Base-by-base conservation (phyloP, 2,329 filamentous ascomycete genomes). In the Pleurostoma richardsiae region DNA sequence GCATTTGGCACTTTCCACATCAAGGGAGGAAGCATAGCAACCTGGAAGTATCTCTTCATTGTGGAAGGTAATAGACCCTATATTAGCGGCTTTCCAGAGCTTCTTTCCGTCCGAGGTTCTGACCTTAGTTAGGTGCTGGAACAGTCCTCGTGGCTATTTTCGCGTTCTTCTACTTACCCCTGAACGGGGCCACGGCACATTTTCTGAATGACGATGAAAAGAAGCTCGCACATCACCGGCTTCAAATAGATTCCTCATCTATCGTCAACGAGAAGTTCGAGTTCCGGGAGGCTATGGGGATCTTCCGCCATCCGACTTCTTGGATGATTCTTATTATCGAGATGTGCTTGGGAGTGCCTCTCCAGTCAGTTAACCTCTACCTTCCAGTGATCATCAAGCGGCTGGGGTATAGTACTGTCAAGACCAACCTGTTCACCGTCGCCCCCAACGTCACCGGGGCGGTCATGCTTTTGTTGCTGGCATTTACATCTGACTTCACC, bases 341-440 rank as follows among this genome's bases (percentile, higher is more conserved):
- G 56, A 68, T 80, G 47, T 79, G 76, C 50, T 66, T 80, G 11
- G 76, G 76, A 26, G 75, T 80, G 3, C 76, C 76, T 0, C 59
- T 79, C 2, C 76, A 79, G 56, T 72, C 68, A 1, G 77, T 80
- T 5, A 30, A 40, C 30, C 45, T 52, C 11, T 52, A 48, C 41
- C 59, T 81, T 47, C 77, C 77, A 0, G 75, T 79, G 55, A 81
- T 81, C 53, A 70, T 79, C 27, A 61, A 65, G 48, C 63, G 75
- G 3, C 62, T 81, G 2, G 70, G 71, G 3, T 74, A 71, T 51
- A 64, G 64, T 39, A 67, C 70, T 3, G 66, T 80, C 54, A 76
- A 74, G 61, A 90, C 87, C 0, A 92, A 94, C 56, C 73, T 92
- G 0, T 90, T 88, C 66, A 91, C 88, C 0, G 87, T 92, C 0